phyloP scores from a whole-genome alignment of 176 grass and related monocot species.

The Musa itinerans region DNA sequence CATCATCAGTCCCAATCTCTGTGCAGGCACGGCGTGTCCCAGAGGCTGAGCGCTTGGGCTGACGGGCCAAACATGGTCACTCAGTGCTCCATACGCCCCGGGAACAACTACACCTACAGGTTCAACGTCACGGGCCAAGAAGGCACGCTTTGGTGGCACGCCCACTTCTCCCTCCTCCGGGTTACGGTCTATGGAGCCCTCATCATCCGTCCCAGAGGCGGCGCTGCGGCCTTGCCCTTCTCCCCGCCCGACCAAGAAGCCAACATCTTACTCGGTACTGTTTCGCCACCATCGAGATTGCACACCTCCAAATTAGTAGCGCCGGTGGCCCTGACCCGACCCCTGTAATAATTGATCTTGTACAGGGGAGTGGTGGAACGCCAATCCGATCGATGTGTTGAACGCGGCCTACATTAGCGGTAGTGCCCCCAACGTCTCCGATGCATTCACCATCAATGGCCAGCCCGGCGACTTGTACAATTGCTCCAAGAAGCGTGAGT shows the following conservation, averaged over 20 bases:
- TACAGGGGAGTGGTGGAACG: slow-evolving; percentile 74
- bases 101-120: slow-evolving; percentile 37
- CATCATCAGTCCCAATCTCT: neutral
- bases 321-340: neutral
- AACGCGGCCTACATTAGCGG: neutral
- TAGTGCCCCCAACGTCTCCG: neutral
- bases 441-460: slow-evolving; percentile 63
- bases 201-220: slow-evolving; percentile 33
- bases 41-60: slow-evolving; percentile 46
- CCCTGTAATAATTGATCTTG: neutral
- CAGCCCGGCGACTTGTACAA: slow-evolving; percentile 40
- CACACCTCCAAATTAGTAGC: too few species aligned
- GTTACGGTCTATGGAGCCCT: slow-evolving; percentile 53
- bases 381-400: slow-evolving; percentile 26
- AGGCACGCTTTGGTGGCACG: slow-evolving; percentile 91
- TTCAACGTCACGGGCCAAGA: slow-evolving; percentile 55
- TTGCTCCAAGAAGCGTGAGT: slow-evolving; percentile 32
- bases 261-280: slow-evolving; percentile 34
- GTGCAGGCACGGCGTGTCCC: slow-evolving; percentile 62
- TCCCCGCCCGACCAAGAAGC: slow-evolving; percentile 35
- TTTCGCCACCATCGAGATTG: too few species aligned
- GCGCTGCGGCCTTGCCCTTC: slow-evolving; percentile 36
- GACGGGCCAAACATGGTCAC: slow-evolving; percentile 71
- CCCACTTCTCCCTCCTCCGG: slow-evolving; percentile 44
- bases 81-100: slow-evolving; percentile 56